Conservation (phyloP, 331 rosid genomes). For the Spiraea crenata region DNA sequence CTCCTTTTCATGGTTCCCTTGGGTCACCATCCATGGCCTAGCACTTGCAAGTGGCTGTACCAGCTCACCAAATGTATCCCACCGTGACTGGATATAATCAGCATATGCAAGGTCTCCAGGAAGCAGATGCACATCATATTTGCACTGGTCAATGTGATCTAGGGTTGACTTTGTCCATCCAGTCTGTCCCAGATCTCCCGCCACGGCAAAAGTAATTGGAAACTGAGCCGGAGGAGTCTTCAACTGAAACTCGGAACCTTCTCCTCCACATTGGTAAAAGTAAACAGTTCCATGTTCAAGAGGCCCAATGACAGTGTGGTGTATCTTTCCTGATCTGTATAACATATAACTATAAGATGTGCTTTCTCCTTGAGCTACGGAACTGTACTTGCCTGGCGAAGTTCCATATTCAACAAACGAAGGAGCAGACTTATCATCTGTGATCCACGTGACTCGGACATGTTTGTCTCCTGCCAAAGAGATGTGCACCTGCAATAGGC, state of each 20-base stretch:
- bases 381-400: slow-evolving; percentile 51
- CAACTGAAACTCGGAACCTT: slow-evolving; percentile 71
- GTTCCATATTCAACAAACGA: slow-evolving; percentile 85
- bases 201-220: slow-evolving; percentile 81
- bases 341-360: slow-evolving; percentile 65
- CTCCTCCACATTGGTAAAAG: slow-evolving; percentile 78
- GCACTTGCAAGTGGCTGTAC: slow-evolving; percentile 94
- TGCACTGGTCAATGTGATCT: slow-evolving; percentile 70
- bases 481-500: slow-evolving; percentile 68
- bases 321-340: slow-evolving; percentile 83
- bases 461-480: slow-evolving; percentile 79
- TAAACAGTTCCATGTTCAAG: slow-evolving; percentile 61
- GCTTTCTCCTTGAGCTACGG: slow-evolving; percentile 65
- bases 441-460: slow-evolving; percentile 78
- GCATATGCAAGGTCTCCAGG: slow-evolving; percentile 95
- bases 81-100: slow-evolving; percentile 58
- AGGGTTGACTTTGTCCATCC: slow-evolving; percentile 91
- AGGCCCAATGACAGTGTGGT: slow-evolving; percentile 88
- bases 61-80: slow-evolving; percentile 87
- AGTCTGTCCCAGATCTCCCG: slow-evolving; percentile 80
- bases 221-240: slow-evolving; percentile 85
- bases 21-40: slow-evolving; percentile 96
- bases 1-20: slow-evolving; percentile 92
- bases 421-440: slow-evolving; percentile 59
- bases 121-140: slow-evolving; percentile 69